A percentile compares a stretch with the other conserved stretches of the same genome.
These are phyloP conservation scores for Rubus parviflorus DNA, from an alignment of 306 rosid genomes.

Conservation along the genomic window DNA sequence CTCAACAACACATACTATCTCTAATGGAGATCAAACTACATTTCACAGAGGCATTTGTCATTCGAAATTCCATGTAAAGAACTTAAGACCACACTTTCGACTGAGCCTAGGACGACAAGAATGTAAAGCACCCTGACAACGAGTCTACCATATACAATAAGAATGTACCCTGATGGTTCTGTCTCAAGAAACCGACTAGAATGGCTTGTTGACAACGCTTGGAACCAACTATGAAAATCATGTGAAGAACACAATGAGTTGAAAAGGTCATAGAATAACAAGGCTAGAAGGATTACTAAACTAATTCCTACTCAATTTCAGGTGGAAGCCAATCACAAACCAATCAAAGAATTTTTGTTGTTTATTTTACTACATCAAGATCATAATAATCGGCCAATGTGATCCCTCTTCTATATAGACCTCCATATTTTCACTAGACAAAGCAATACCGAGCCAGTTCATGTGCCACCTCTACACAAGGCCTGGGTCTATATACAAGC, in stretches of 20 bases:
- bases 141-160: not conserved
- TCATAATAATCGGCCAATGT: no score
- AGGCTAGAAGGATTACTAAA: not conserved
- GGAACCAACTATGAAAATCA: no score
- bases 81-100: no score
- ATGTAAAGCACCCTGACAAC: not conserved
- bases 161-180: not conserved
- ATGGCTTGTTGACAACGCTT: not conserved
- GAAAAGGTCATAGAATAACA: not conserved
- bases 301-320: not conserved
- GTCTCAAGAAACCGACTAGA: not conserved
- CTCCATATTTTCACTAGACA: not conserved
- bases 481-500: not conserved
- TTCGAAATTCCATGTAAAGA: no score
- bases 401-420: not conserved
- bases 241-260: no score
- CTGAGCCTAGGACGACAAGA: no score
- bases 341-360: not conserved
- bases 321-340: not conserved
- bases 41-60: no score
- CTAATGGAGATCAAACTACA: no score
- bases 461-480: not conserved
- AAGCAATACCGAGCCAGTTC: not conserved
- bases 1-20: no score
- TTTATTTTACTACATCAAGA: no score